Evolutionary conservation across 2,329 filamentous ascomycete species (phyloP), one percentile per base, ranked within the genome.

Genomic region (Diaporthe sp.): DNA sequence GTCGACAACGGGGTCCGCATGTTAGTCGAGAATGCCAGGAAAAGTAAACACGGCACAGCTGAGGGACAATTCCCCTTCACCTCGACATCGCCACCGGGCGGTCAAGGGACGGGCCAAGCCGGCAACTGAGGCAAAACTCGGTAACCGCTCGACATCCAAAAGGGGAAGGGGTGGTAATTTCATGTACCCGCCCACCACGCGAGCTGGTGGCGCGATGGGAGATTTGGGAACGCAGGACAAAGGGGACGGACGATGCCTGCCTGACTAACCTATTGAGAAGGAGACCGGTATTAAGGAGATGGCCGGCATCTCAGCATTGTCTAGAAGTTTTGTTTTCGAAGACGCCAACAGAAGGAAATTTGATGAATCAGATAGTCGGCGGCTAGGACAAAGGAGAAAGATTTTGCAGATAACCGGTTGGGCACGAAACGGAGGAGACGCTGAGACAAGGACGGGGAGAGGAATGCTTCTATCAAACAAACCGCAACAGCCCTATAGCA

Each of bases 261-360:
- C 44, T 71, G 65, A 81, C 81, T 79, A 61, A 82, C 82, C 81
- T 83, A 82, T 78, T 68, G 76, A 79, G 77, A 78, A 76, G 76
- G 76, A 73, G 75, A 77, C 78, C 63, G 71, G 74, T 77, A 76
- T 75, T 77, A 76, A 63, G 72, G 78, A 82, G 78, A 81, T 70
- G 80, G 56, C 81, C 79, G 79, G 79, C 81, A 83, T 82, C 80
- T 81, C 80, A 81, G 73, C 81, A 79, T 80, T 71, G 73, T 80
- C 75, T 72, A 71, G 68, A 61, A 47, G 73, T 72, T 78, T 56
- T 59, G 12, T 73, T 77, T 65, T 56, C 22, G 78, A 78, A 80
- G 76, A 79, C 79, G 47, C 81, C 79, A 74, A 76, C 76, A 71
- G 76, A 76, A 77, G 77, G 77, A 77, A 79, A 75, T 53, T 68